These are phyloP conservation scores for Cystofilobasidium bisporidii DNA, from an alignment of 768 basidiomycete genomes.

Conservation along the genomic window DNA sequence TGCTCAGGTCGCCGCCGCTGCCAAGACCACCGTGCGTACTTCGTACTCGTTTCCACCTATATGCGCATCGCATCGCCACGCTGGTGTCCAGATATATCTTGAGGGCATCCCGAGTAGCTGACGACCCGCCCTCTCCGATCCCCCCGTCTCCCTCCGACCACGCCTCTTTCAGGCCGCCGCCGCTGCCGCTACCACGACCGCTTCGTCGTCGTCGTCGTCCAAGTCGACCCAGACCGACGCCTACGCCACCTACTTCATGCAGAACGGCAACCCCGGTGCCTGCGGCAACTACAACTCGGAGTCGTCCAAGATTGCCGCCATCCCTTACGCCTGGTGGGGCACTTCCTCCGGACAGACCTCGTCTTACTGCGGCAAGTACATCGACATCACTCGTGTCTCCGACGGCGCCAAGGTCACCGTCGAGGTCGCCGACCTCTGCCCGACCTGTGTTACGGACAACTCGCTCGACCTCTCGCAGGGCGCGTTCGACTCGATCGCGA, in stretches of 20 bases:
- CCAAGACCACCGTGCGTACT: conserved; percentile 32
- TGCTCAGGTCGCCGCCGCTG: conserved; percentile 33
- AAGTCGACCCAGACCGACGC: conserved; percentile 34
- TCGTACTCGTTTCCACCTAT: too few species aligned
- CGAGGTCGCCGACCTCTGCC: conserved; percentile 60
- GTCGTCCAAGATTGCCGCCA: conserved; percentile 41
- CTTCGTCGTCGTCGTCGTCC: conserved; percentile 30
- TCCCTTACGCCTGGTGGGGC: conserved; percentile 43
- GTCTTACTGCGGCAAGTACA: conserved; percentile 54
- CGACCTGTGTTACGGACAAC: conserved; percentile 56
- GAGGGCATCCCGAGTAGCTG: too few species aligned
- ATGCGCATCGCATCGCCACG: too few species aligned
- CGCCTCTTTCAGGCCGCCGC: conserved; percentile 18
- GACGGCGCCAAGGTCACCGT: conserved; percentile 56
- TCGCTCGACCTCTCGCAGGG: conserved; percentile 38
- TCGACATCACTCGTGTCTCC: conserved; percentile 55
- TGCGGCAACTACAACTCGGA: conserved; percentile 62
- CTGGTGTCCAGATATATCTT: too few species aligned
- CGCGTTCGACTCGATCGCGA: conserved; percentile 2
- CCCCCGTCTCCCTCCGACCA: too few species aligned
- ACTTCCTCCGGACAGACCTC: conserved; percentile 52
- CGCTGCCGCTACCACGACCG: conserved; percentile 29
- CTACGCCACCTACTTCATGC: conserved; percentile 47
- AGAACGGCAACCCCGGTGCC: conserved; percentile 40
- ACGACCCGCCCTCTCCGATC: too few species aligned